Conservation (phyloP, 208 protist genomes). For the Crithidia fasciculata region DNA sequence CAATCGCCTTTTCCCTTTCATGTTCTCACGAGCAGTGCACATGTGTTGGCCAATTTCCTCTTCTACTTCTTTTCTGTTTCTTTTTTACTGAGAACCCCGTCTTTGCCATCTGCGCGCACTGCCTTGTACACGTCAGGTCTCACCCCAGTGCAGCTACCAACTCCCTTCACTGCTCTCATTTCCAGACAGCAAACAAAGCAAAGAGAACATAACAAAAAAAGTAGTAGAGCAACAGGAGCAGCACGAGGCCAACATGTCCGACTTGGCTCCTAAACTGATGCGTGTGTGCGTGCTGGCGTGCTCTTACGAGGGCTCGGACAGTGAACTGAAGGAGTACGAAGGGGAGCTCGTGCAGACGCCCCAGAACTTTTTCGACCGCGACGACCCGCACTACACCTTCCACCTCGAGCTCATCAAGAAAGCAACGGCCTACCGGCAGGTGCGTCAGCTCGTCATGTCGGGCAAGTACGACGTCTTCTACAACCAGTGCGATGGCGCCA, state of each 20-base stretch:
- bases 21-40: too few species aligned
- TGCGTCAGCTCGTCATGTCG: conserved; percentile 85
- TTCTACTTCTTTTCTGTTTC: neutral
- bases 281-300: conserved; percentile 84
- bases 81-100: neutral
- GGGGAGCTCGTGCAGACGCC: conserved; percentile 78
- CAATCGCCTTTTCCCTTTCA: too few species aligned
- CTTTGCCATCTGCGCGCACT: too few species aligned
- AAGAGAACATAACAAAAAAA: conserved; percentile 9
- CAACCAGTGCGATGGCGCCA: conserved; percentile 91
- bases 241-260: conserved; percentile 4
- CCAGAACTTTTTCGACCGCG: conserved; percentile 74
- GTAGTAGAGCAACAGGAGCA: neutral
- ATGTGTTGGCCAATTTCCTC: too few species aligned
- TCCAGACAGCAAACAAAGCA: too few species aligned
- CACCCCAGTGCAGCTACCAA: neutral
- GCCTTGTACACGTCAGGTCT: neutral
- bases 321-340: conserved; percentile 81
- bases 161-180: neutral
- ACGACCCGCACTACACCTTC: conserved; percentile 64
- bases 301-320: conserved; percentile 88
- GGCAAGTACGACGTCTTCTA: conserved; percentile 89
- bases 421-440: conserved; percentile 79
- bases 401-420: conserved; percentile 80
- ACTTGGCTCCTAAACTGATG: conserved; percentile 14